These are phyloP conservation scores for Lenzites betulinus DNA, from an alignment of 768 basidiomycete species.

Conservation along the genomic window DNA sequence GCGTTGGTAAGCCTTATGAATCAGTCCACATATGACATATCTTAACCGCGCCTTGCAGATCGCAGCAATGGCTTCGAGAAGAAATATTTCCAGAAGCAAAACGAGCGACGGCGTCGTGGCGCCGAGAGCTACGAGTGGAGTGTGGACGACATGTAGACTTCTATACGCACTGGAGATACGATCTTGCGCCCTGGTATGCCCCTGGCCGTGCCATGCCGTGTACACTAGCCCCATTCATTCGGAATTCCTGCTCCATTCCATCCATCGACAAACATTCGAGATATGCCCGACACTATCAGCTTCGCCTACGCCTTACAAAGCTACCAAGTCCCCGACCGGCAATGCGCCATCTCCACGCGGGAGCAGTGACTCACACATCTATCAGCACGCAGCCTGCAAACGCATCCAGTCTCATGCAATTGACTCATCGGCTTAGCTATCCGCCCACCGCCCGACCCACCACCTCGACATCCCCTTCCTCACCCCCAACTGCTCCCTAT, in stretches of 20 bases:
- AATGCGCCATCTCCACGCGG: background rate
- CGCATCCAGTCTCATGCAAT: too few relatives aligned
- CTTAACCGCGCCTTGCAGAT: conserved; percentile 47
- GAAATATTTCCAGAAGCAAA: conserved; percentile 83
- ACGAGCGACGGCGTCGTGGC: conserved; percentile 69
- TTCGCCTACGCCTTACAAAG: background rate
- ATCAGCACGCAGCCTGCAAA: too few relatives aligned
- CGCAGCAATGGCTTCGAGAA: conserved; percentile 94
- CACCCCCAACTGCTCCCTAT: conserved; percentile 45
- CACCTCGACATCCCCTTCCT: conserved; percentile 62
- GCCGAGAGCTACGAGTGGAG: conserved; percentile 84
- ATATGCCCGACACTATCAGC: background rate
- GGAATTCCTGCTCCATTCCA: background rate
- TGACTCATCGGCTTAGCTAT: too few relatives aligned
- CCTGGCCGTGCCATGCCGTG: background rate
- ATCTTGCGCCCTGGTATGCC: background rate
- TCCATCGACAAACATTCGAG: background rate
- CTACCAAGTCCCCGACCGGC: background rate
- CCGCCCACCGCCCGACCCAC: conserved; percentile 60
- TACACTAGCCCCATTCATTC: background rate
- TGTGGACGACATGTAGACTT: conserved; percentile 84
- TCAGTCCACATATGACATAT: background rate
- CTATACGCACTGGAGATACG: background rate
- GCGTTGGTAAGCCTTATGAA: conserved; percentile 70
- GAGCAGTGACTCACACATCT: too few relatives aligned